A percentile compares a stretch with the other conserved stretches of the same genome.
Conservation (phyloP, 176 grass and related monocot species). For the Thinopyrum elongatum region DNA sequence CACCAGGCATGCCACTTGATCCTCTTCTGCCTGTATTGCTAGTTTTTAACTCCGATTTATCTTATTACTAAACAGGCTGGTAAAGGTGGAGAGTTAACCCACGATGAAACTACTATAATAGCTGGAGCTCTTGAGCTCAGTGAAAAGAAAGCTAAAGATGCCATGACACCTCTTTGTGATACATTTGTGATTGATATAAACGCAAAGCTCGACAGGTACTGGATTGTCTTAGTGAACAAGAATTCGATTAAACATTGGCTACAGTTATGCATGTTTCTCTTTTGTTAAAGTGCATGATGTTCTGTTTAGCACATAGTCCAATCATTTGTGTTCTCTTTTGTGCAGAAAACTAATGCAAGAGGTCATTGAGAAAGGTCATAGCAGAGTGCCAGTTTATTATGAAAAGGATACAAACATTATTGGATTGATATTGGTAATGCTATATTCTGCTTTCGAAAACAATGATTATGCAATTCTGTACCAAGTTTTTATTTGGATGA, state of each 20-base stretch:
- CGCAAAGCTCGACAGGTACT: conserved; percentile 77
- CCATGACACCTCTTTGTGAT: conserved; percentile 70
- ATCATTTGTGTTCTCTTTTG: background rate
- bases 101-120: conserved; percentile 98
- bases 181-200: conserved; percentile 96
- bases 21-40: background rate
- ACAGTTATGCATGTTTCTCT: background rate
- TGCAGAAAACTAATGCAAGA: conserved; percentile 68
- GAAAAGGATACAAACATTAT: conserved; percentile 87
- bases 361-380: conserved; percentile 87
- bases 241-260: background rate
- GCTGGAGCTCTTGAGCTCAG: conserved; percentile 94
- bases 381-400: conserved; percentile 89
- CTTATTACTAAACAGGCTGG: conserved; percentile 60
- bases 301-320: background rate
- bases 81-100: conserved; percentile 96
- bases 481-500: background rate
- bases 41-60: background rate
- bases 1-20: background rate
- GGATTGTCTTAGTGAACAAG: background rate
- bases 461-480: background rate
- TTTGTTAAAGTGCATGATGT: background rate
- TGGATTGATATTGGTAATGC: conserved; percentile 82
- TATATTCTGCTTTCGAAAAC: background rate
- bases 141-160: conserved; percentile 82